A percentile compares a stretch with the other conserved stretches of the same genome.
These are phyloP conservation scores for Saussurea involucrata DNA, from an alignment of 129 eudicot species.

Conservation along the genomic window DNA sequence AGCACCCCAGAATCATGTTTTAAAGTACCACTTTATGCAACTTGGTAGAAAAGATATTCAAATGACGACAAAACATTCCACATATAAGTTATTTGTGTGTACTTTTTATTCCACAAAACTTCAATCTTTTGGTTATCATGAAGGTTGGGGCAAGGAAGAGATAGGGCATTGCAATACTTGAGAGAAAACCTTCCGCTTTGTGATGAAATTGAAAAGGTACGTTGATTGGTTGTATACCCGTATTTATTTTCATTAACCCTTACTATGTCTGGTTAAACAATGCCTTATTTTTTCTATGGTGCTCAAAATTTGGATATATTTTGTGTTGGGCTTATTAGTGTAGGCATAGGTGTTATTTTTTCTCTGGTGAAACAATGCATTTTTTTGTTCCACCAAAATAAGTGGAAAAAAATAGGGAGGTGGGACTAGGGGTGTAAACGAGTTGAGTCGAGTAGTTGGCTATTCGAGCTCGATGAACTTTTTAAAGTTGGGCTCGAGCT, in stretches of 20 bases:
- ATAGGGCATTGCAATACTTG: slow-evolving; percentile 73
- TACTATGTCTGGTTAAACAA: background rate
- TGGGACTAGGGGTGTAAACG: too few species aligned
- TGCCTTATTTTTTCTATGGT: too few species aligned
- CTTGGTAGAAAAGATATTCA: background rate
- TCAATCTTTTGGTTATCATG: background rate
- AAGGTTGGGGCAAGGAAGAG: slow-evolving; percentile 99
- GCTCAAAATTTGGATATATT: too few species aligned
- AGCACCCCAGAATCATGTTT: background rate
- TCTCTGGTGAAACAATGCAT: too few species aligned
- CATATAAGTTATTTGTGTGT: background rate
- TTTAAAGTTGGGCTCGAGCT: too few species aligned
- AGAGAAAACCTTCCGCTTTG: slow-evolving; percentile 74
- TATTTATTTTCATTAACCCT: background rate
- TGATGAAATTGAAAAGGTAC: slow-evolving; percentile 90
- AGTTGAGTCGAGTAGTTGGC: too few species aligned
- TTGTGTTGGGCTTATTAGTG: background rate
- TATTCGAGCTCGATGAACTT: too few species aligned
- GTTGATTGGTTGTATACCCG: background rate
- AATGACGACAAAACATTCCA: background rate
- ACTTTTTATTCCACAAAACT: too few species aligned
- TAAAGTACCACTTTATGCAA: background rate
- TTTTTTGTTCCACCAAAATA: too few species aligned
- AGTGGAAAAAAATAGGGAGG: too few species aligned
- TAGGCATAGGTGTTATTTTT: background rate